Evolutionary conservation across 208 protist genomes (phyloP), one percentile per base, ranked within the genome.

Genomic region (Sergeia podlipaevii): DNA sequence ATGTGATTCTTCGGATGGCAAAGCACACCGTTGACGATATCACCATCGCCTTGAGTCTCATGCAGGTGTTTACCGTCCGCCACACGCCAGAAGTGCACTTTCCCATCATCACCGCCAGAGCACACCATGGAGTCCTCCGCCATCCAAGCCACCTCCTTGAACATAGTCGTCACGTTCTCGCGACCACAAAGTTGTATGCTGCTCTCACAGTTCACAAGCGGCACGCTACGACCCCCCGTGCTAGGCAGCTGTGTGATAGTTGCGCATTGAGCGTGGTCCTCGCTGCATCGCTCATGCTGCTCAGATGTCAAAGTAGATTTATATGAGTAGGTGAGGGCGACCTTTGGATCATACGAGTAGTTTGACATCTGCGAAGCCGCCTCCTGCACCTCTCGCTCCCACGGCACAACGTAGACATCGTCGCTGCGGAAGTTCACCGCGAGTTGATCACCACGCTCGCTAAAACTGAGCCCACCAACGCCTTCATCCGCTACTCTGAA

Each of bases 141-240:
- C 53, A 85, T 61, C 41, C 67, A 85, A n/a, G 60, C 59, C 4
- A 76, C 73, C 30, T 81, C 60, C 54, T 85, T 85, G 54, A 75
- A 85, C 65, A 76, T 76, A 11, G 73, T 76, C n/a, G 43, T 15
- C 11, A 13, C 28, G 71, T 85, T 81, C 3, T 24, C 18, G 10
- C 78, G 67, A 0, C 70, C 69, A 10, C 36, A 38, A 11, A 79
- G 36, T 0, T 41, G 32, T 8, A 55, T 33, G 49, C 37, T 27
- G 26, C 56, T 46, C 10, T 44, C 18, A 18, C 48, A 30, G 27
- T 29, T 34, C 0, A 70, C 38, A 20, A 43, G 33, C 34, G 70
- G 44, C 5, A 73, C 17, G 8, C 24, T 66, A 0, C 32, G 29
- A 20, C 13, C 20, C 13, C 20, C 21, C 6, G n/a, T 23, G 7